phyloP scores from a whole-genome alignment of 2,329 filamentous ascomycete species.

The Arthrobotrys iridis region DNA sequence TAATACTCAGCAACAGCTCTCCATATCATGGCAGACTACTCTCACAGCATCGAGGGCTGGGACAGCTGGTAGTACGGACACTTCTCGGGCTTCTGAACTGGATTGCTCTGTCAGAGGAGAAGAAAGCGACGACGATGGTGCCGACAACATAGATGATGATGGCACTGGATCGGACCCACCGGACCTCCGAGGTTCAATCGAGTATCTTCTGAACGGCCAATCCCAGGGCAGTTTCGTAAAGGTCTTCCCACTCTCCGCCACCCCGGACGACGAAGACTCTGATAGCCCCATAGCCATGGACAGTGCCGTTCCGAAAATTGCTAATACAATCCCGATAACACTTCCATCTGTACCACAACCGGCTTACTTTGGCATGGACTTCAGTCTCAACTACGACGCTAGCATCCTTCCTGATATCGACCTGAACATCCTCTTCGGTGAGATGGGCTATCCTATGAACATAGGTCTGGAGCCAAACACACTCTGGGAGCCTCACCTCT shows the following conservation, averaged over 20 bases:
- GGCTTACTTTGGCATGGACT: slow-evolving; percentile 31
- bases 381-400: slow-evolving; percentile 38
- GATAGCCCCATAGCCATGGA: background rate
- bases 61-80: slow-evolving; percentile 9
- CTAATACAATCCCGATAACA: background rate
- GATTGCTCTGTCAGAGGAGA: slow-evolving; percentile 29
- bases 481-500: slow-evolving; percentile 33
- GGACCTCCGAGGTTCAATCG: slow-evolving; percentile 40
- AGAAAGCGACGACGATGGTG: slow-evolving; percentile 27
- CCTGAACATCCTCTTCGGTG: slow-evolving; percentile 37
- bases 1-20: slow-evolving; percentile 13
- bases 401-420: slow-evolving; percentile 44
- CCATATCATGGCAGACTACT: slow-evolving; percentile 25
- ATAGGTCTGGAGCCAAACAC: slow-evolving; percentile 37
- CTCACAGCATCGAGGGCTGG: background rate
- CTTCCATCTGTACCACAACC: slow-evolving; percentile 10
- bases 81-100: slow-evolving; percentile 21
- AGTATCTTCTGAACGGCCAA: slow-evolving; percentile 44
- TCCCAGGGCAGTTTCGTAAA: slow-evolving; percentile 41
- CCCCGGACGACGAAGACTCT: slow-evolving; percentile 32
- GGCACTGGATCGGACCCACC: slow-evolving; percentile 38
- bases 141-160: slow-evolving; percentile 23
- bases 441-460: slow-evolving; percentile 50
- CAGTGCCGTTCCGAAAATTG: background rate
- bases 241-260: slow-evolving; percentile 34